These are phyloP conservation scores for Cydonia oblonga DNA, from an alignment of 331 rosid species.

Conservation along the genomic window DNA sequence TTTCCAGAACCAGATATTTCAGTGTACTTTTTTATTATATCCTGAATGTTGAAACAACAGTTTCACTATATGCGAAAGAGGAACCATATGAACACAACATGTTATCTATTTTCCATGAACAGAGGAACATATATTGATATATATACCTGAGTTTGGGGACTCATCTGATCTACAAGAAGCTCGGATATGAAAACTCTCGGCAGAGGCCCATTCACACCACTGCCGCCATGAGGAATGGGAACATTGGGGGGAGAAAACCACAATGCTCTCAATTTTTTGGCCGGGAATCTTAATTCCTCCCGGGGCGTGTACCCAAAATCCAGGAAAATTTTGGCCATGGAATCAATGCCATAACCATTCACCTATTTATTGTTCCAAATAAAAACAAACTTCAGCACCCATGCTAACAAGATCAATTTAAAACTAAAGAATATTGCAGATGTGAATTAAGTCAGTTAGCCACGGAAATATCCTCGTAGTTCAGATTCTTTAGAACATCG, in stretches of 20 bases:
- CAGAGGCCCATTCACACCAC: constrained; percentile 66
- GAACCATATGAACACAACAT: background rate
- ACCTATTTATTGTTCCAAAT: constrained; percentile 33
- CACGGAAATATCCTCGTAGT: background rate
- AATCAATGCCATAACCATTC: constrained; percentile 78
- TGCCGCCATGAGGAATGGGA: constrained; percentile 25
- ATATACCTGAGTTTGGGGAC: constrained; percentile 65
- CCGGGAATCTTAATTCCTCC: constrained; percentile 74
- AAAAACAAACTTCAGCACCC: background rate
- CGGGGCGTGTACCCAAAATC: constrained; percentile 65
- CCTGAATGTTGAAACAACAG: constrained; percentile 32
- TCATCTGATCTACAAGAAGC: constrained; percentile 84
- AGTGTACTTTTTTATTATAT: constrained; percentile 61
- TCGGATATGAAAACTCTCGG: constrained; percentile 88
- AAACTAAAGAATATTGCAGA: background rate
- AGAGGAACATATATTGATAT: background rate
- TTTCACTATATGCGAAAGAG: background rate
- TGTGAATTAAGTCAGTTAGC: background rate
- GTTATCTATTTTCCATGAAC: background rate
- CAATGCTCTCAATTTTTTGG: constrained; percentile 70
- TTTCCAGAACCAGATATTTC: constrained; percentile 43
- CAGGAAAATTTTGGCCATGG: constrained; percentile 61
- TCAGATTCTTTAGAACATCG: background rate
- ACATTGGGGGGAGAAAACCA: constrained; percentile 86
- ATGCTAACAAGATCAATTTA: background rate